Base-by-base conservation (phyloP, 257 asterid genomes). In the Gentiana straminea region DNA sequence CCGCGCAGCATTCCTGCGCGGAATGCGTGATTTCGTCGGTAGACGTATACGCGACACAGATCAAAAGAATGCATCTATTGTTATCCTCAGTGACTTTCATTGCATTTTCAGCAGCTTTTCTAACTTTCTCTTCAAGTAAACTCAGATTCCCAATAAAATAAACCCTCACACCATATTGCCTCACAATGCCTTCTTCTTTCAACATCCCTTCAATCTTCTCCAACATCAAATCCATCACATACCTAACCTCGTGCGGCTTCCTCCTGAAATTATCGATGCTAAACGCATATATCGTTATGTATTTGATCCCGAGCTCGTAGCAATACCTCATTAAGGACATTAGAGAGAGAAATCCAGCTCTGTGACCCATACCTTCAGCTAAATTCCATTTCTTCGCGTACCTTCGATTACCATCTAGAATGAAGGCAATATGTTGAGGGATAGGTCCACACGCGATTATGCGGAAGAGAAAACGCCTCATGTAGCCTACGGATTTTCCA, bases 261-360 rank as follows among this genome's bases (percentile, higher is more conserved):
- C 98, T 70, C 53, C 54, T 86, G 81, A 84, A 90, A 56, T 86
- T 86, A 63, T 90, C 94, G 47, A 90, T 90, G 76, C 89, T 84
- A 74, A 90, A 90, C 1, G 84, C 94, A 34, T 84, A 82, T 35
- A 84, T 65, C 1, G 91, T 77, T 8, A 84, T 58, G 50, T 80
- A 77, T 9, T 74, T 77, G 36, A 86, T 79, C 0, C 89, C 83
- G 57, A 90, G 55, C 64, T 86, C 91, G 13, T 64, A 76, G 71
- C 96, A 82, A 64, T 84, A 86, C 71, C 76, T 84, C 66, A 86
- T 61, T 46, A 80, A 9, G 36, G 82, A 74, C 82, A 90, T 71
- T 45, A 86, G 85, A 54, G 91, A 59, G n/a, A 77, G 64, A 65
- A 82, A 79, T 1, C 94, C 98, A 38, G 84, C 89, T 44, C 81